Percentiles rank a stretch among this genome's conserved stretches.
Evolutionary conservation across 2,329 filamentous ascomycete genomes (phyloP).

Genomic region (Paecilomyces formosus): DNA sequence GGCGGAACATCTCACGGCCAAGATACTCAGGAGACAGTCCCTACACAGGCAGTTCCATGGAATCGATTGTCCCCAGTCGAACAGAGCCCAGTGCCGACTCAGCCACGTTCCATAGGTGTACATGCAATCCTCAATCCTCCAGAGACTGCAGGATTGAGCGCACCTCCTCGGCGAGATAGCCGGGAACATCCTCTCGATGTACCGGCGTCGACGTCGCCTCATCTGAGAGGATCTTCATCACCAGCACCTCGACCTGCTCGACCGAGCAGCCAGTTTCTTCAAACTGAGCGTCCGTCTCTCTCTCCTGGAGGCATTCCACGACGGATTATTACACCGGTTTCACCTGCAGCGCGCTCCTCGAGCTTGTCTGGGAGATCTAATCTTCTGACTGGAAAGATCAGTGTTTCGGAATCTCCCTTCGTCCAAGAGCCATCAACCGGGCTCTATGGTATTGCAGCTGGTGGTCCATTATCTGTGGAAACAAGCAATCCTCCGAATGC

Average conservation of each 20-base stretch:
- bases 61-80: conserved; percentile 28
- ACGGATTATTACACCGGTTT: conserved; percentile 27
- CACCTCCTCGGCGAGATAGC: conserved; percentile 7
- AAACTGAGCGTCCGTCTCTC: conserved; percentile 19
- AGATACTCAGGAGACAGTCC: conserved; percentile 17
- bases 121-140: conserved; percentile 34
- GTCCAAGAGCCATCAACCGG: conserved; percentile 23
- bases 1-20: conserved; percentile 7
- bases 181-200: conserved; percentile 15
- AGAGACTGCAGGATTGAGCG: conserved; percentile 14
- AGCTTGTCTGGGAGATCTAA: conserved; percentile 16
- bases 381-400: conserved; percentile 20
- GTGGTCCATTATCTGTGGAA: conserved; percentile 19
- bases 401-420: conserved; percentile 28
- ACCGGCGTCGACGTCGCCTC: conserved; percentile 14
- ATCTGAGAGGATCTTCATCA: conserved; percentile 21
- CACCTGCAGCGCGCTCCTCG: conserved; percentile 28
- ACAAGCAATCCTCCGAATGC: conserved; percentile 8
- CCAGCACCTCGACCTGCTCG: conserved; percentile 10
- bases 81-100: conserved; percentile 22
- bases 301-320: conserved; percentile 24
- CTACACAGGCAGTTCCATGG: conserved; percentile 26
- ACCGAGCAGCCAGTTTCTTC: conserved; percentile 6
- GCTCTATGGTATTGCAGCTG: conserved; percentile 16
- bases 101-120: conserved; percentile 31